A percentile compares a stretch with the other conserved stretches of the same genome.
Conservation (phyloP, 495 filamentous ascomycete species). For the Cairneyella variabilis region DNA sequence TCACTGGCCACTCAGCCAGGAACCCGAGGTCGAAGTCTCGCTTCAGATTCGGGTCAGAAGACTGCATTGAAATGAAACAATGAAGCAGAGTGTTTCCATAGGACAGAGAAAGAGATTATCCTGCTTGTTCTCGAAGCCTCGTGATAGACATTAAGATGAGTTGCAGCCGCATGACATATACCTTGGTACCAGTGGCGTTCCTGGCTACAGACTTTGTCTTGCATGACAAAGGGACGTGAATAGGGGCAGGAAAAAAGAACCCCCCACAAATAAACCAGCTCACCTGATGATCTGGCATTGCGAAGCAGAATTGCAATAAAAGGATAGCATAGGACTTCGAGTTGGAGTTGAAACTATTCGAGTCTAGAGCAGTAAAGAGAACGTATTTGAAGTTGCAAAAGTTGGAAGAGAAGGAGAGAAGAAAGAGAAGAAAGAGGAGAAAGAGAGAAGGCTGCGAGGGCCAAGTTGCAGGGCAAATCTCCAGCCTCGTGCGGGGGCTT, state of each 20-base stretch:
- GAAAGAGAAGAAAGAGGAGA: not conserved
- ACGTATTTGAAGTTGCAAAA: too few relatives aligned
- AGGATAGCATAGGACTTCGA: not conserved
- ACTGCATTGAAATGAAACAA: not conserved
- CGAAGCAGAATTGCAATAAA: too few relatives aligned
- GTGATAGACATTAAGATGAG: too few relatives aligned
- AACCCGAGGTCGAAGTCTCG: constrained; percentile 14
- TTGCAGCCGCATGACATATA: not conserved
- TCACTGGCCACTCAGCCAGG: constrained; percentile 4
- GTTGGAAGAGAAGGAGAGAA: not conserved
- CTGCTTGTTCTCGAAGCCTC: not conserved
- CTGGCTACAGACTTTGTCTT: not conserved
- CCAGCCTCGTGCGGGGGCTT: constrained; percentile 24
- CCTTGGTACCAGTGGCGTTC: not conserved
- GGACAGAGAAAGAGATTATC: not conserved
- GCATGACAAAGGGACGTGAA: constrained; percentile 4
- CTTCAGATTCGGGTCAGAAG: not conserved
- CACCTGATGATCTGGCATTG: not conserved
- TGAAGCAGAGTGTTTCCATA: not conserved
- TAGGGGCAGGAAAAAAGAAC: not conserved
- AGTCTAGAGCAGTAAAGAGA: not conserved
- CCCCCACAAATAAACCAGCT: not conserved
- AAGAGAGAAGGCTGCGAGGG: not conserved
- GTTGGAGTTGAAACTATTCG: not conserved
- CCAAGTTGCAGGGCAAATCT: constrained; percentile 1